A percentile compares a stretch with the other conserved stretches of the same genome.
These are phyloP conservation scores for Diaporthe humulicola DNA, from an alignment of 2,329 filamentous ascomycete genomes.

Conservation along the genomic window DNA sequence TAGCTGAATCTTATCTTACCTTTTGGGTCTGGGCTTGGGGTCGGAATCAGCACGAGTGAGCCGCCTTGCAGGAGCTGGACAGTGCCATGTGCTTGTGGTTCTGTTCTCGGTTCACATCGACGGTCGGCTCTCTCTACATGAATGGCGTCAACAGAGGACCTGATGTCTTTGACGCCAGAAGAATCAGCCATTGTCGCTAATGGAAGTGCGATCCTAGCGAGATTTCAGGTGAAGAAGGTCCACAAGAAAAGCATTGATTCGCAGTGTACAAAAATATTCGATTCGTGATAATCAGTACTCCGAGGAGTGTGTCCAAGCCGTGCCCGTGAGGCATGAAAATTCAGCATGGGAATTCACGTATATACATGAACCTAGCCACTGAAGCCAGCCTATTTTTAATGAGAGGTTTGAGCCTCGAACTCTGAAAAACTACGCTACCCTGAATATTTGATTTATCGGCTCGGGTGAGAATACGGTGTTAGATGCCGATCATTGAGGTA, in stretches of 20 bases:
- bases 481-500: background rate
- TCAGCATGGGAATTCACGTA: background rate
- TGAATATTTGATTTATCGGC: background rate
- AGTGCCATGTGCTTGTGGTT: background rate
- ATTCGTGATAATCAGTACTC: background rate
- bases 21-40: slow-evolving; percentile 7
- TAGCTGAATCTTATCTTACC: background rate
- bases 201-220: background rate
- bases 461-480: background rate
- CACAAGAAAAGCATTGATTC: background rate
- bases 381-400: background rate
- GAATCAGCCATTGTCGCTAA: background rate
- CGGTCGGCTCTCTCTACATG: background rate
- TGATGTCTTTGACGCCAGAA: background rate
- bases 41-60: background rate
- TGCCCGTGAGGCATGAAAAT: background rate
- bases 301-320: background rate
- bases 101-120: background rate
- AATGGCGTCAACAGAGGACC: background rate
- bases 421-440: background rate
- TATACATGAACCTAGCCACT: background rate
- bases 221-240: background rate
- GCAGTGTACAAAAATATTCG: background rate
- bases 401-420: too few species aligned
- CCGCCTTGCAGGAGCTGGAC: background rate